Percentiles rank a stretch among this genome's conserved stretches.
These are phyloP conservation scores for Xylariaceae sp. DNA, from an alignment of 2,329 filamentous ascomycete genomes.

Conservation along the genomic window DNA sequence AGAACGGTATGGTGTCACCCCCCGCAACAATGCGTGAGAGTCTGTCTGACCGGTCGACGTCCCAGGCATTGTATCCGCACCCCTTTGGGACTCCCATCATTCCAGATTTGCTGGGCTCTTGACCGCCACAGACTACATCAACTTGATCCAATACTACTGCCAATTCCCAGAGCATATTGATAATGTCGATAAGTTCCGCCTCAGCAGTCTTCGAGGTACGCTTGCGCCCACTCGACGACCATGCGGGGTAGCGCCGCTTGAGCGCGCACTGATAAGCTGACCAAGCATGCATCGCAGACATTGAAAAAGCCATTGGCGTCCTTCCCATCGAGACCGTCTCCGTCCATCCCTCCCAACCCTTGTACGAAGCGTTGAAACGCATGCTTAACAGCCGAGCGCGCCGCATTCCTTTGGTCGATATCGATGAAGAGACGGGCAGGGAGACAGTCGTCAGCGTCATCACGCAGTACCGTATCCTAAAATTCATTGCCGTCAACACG, in stretches of 20 bases:
- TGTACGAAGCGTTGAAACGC: constrained; percentile 91
- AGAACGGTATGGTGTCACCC: constrained; percentile 67
- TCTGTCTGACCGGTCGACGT: constrained; percentile 5
- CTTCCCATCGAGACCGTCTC: constrained; percentile 90
- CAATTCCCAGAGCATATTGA: constrained; percentile 89
- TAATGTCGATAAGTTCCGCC: constrained; percentile 87
- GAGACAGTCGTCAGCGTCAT: constrained; percentile 95
- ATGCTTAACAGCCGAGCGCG: constrained; percentile 94
- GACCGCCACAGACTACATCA: constrained; percentile 96
- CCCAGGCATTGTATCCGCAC: constrained; percentile 91
- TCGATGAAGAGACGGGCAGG: constrained; percentile 88
- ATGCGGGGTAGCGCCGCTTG: constrained; percentile 9
- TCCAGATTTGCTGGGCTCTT: constrained; percentile 92
- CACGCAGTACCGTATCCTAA: constrained; percentile 96
- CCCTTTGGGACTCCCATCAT: constrained; percentile 91
- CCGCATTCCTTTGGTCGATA: constrained; percentile 88
- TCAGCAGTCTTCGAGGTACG: constrained; percentile 86
- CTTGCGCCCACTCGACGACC: constrained; percentile 12
- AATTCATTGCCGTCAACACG: constrained; percentile 95
- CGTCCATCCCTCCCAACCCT: constrained; percentile 83
- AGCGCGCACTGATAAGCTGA: constrained; percentile 6
- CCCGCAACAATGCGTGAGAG: neutral
- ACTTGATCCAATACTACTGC: constrained; percentile 98
- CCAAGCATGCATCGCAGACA: constrained; percentile 56
- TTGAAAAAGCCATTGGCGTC: constrained; percentile 91